A percentile compares a stretch with the other conserved stretches of the same genome.
Conservation (phyloP, 768 basidiomycete species). For the Candolleomyces efflorescens region DNA sequence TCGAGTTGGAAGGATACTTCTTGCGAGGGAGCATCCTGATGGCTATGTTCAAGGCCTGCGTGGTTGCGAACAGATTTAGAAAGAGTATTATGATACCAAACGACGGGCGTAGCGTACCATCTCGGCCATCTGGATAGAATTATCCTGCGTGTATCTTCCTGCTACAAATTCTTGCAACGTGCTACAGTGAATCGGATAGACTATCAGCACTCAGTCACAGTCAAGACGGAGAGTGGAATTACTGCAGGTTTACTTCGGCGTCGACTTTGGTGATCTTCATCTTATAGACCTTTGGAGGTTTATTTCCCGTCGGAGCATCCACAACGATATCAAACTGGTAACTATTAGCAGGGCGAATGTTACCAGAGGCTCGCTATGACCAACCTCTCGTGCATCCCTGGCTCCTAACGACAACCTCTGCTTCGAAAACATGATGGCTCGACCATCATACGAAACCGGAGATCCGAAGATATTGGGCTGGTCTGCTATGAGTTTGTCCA, state of each 20-base stretch:
- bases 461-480: constrained; percentile 60
- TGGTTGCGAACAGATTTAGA: no score
- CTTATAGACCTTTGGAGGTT: constrained; percentile 61
- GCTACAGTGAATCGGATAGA: constrained; percentile 27
- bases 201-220: neutral
- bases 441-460: constrained; percentile 69
- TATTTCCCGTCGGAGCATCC: constrained; percentile 23
- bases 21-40: constrained; percentile 71
- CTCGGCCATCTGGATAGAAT: constrained; percentile 54
- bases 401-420: constrained; percentile 55
- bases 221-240: neutral
- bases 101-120: constrained; percentile 38
- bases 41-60: constrained; percentile 70
- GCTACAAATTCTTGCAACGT: constrained; percentile 56
- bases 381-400: constrained; percentile 47
- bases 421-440: constrained; percentile 68
- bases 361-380: neutral
- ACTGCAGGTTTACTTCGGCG: constrained; percentile 38
- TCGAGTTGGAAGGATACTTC: constrained; percentile 66
- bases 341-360: neutral
- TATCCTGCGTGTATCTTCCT: constrained; percentile 64
- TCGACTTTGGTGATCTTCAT: constrained; percentile 54
- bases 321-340: constrained; percentile 54
- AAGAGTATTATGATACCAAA: no score
- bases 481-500: constrained; percentile 52